Conservation (phyloP, 805 yeast species). For the Kluyveromyces wickerhamii region DNA sequence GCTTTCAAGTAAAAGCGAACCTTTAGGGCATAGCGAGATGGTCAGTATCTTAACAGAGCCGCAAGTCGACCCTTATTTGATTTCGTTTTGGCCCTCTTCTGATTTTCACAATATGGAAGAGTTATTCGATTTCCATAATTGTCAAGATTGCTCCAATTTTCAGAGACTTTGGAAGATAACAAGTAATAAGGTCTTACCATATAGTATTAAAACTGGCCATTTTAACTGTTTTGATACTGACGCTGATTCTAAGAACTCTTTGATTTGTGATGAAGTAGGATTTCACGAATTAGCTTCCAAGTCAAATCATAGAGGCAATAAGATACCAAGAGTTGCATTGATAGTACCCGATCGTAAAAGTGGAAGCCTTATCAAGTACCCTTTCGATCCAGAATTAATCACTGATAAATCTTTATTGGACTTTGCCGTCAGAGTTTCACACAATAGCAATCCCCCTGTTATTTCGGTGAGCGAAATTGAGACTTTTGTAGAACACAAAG, state of each 20-base stretch:
- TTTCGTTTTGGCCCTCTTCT: conserved; percentile 60
- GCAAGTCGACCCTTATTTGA: conserved; percentile 42
- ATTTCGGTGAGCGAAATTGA: conserved; percentile 13
- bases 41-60: conserved; percentile 44
- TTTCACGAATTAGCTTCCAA: conserved; percentile 28
- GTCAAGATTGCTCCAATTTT: conserved; percentile 44
- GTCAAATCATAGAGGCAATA: conserved; percentile 10
- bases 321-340: conserved; percentile 38
- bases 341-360: conserved; percentile 41
- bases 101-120: conserved; percentile 32
- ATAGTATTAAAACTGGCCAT: conserved; percentile 41
- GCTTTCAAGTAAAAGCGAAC: conserved; percentile 35
- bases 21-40: conserved; percentile 36
- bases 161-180: conserved; percentile 52
- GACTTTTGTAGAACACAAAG: conserved; percentile 15
- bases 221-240: conserved; percentile 43
- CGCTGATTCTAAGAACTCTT: background rate
- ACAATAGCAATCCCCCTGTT: conserved; percentile 37
- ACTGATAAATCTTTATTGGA: conserved; percentile 21
- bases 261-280: conserved; percentile 46
- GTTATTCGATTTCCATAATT: conserved; percentile 31
- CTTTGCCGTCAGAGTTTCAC: conserved; percentile 42
- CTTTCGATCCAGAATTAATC: conserved; percentile 7
- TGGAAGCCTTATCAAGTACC: conserved; percentile 21
- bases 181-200: conserved; percentile 38